Base-by-base conservation (phyloP, 768 basidiomycete species). In the Kwoniella shandongensis region DNA sequence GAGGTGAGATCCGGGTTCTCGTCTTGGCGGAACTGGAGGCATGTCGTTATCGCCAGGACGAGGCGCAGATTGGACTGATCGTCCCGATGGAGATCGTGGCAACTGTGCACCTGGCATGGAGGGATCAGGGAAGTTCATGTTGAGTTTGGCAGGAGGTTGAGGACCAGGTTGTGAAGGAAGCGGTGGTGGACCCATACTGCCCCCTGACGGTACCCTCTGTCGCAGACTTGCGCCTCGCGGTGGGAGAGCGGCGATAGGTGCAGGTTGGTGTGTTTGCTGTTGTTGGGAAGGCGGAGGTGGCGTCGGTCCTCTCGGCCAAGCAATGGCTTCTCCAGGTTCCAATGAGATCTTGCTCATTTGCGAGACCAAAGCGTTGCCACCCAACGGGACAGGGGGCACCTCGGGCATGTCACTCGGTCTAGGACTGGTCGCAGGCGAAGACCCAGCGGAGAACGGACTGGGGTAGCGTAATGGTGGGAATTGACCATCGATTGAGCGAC, bases 141-240 rank as follows among this genome's bases (percentile, higher is more conserved):
- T 40, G 7, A 54, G 53, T 46, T 48, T 55, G 3, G 44, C 51
- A 13, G 38, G 55, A 25, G 50, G 59, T 48, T 48, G 61, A 54
- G 44, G 41, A 18, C 40, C 27, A 18, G 46, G 30, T 6, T 47
- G 38, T 6, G 32, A 32, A 6, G 32, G 32, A 13, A 32, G 40
- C 40, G n/a, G n/a, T 18, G 40, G n/a, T 27, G 48, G 56, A 40
- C 48, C 44, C 17, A 44, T 46, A 22, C 42, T 45, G 40, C 50
- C 50, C 22, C 36, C 38, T n/a, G 56, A 57, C 7, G 60, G 62
- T 3, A 57, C 49, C 42, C 64, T 45, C 12, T 49, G 26, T 26
- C 71, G 61, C 22, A 73, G 47, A 59, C 64, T 66, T 4, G 71
- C 71, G 25, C 71, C 71, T 26, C 71, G 53, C 18, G 71, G 71